phyloP scores from a whole-genome alignment of 2,329 filamentous ascomycete species.

The Xylariaceae sp. region DNA sequence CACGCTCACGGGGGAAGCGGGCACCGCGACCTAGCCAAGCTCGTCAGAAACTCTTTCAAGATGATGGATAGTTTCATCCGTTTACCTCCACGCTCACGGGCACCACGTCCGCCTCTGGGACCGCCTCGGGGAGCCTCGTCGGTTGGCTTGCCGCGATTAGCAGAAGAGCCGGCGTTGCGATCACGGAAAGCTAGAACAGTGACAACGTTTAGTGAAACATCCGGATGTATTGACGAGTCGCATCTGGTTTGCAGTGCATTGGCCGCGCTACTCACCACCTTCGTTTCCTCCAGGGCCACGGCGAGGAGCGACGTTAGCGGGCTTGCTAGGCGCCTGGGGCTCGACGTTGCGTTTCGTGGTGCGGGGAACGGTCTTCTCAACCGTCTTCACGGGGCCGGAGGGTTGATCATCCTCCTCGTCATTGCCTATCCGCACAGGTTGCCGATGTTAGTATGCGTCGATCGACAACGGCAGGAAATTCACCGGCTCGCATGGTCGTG shows the following conservation, averaged over 20 bases:
- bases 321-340: constrained; percentile 58
- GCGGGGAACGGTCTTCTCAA: constrained; percentile 76
- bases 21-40: constrained; percentile 45
- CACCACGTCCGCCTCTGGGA: constrained; percentile 58
- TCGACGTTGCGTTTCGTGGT: constrained; percentile 80
- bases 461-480: constrained; percentile 18
- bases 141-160: constrained; percentile 75
- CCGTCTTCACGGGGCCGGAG: constrained; percentile 76
- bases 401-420: constrained; percentile 67
- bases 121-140: constrained; percentile 58
- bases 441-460: constrained; percentile 23
- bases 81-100: constrained; percentile 54
- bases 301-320: constrained; percentile 40
- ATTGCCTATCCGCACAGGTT: constrained; percentile 44
- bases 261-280: constrained; percentile 62
- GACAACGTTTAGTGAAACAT: constrained; percentile 2
- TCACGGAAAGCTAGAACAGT: constrained; percentile 74
- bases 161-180: constrained; percentile 71
- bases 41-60: constrained; percentile 13
- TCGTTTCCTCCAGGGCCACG: constrained; percentile 70
- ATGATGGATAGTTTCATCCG: constrained; percentile 11
- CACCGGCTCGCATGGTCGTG: constrained; percentile 21
- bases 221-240: too few relatives aligned
- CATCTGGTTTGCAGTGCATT: constrained; percentile 3
- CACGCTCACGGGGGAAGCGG: constrained; percentile 46